Percentiles rank a stretch among this genome's conserved stretches.
Conservation (phyloP, 139 green algal species). For the Chlamydomonas asymmetrica region DNA sequence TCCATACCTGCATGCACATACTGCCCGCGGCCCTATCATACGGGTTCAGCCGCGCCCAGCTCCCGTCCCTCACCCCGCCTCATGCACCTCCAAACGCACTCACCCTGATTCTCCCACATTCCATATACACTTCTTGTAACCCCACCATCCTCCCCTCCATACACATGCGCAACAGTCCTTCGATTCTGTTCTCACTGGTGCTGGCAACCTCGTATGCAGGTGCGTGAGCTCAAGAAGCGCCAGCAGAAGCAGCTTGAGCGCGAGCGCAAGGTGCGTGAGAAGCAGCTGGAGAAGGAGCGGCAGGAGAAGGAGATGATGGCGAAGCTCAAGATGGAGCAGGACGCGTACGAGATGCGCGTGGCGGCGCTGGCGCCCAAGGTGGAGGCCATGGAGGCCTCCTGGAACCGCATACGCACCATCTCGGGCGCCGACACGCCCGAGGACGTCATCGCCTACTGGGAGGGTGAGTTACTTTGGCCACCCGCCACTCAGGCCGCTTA, state of each 20-base stretch:
- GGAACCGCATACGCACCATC: conserved; percentile 77
- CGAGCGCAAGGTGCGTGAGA: conserved; percentile 59
- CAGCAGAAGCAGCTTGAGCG: conserved; percentile 70
- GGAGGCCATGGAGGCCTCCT: conserved; percentile 78
- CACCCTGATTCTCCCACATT: neutral
- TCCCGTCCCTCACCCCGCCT: neutral
- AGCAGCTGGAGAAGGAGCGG: conserved; percentile 57
- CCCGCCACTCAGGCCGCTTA: too few species aligned
- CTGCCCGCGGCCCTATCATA: too few species aligned
- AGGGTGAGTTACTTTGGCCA: conserved; percentile 41
- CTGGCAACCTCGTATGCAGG: conserved; percentile 37
- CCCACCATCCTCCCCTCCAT: too few species aligned
- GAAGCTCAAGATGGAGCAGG: conserved; percentile 66
- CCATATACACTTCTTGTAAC: too few species aligned
- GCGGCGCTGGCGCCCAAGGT: conserved; percentile 71
- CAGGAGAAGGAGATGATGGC: conserved; percentile 52
- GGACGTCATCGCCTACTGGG: conserved; percentile 80
- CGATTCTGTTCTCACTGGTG: too few species aligned
- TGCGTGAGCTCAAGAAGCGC: conserved; percentile 75
- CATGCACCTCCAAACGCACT: neutral
- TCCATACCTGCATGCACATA: too few species aligned
- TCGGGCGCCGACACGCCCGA: conserved; percentile 66
- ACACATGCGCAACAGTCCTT: too few species aligned
- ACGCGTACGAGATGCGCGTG: conserved; percentile 68
- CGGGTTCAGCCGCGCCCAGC: too few species aligned